Percentiles rank a stretch among this genome's conserved stretches.
phyloP scores from a whole-genome alignment of 106 monocot species.

The Cymbidium sinense region DNA sequence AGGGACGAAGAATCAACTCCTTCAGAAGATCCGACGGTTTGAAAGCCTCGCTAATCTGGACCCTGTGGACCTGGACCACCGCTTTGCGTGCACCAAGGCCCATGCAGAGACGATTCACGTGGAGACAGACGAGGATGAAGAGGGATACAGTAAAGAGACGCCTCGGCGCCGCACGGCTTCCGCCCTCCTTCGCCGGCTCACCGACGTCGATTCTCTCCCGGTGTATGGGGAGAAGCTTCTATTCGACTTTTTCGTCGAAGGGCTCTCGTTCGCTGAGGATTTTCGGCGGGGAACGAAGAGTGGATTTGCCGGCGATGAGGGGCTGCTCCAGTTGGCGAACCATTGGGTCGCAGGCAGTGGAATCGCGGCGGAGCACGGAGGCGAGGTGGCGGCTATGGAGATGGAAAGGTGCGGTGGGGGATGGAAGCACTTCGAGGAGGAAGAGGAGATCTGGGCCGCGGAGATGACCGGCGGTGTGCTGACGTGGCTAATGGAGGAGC shows the following conservation, averaged over 20 bases:
- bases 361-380: constrained; percentile 1
- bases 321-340: constrained; percentile 18
- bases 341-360: constrained; percentile 33
- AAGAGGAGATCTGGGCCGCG: constrained; percentile 18
- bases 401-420: constrained; percentile 18
- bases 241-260: constrained; percentile 51
- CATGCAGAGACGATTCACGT: background rate
- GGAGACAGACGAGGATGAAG: background rate
- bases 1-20: constrained; percentile 46
- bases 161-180: constrained; percentile 7
- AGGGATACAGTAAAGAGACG: too few species aligned
- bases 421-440: constrained; percentile 32
- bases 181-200: constrained; percentile 20
- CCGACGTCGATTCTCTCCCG: background rate
- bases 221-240: constrained; percentile 25
- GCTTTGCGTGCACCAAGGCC: constrained; percentile 9
- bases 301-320: background rate
- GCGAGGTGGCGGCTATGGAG: constrained; percentile 19
- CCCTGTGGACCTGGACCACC: constrained; percentile 24
- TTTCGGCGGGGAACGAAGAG: too few species aligned
- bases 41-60: constrained; percentile 31
- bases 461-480: background rate
- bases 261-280: constrained; percentile 5
- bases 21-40: constrained; percentile 52
- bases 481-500: background rate